phyloP scores from a whole-genome alignment of 2,329 filamentous ascomycete species.

The Sclerotinia glacialis region DNA sequence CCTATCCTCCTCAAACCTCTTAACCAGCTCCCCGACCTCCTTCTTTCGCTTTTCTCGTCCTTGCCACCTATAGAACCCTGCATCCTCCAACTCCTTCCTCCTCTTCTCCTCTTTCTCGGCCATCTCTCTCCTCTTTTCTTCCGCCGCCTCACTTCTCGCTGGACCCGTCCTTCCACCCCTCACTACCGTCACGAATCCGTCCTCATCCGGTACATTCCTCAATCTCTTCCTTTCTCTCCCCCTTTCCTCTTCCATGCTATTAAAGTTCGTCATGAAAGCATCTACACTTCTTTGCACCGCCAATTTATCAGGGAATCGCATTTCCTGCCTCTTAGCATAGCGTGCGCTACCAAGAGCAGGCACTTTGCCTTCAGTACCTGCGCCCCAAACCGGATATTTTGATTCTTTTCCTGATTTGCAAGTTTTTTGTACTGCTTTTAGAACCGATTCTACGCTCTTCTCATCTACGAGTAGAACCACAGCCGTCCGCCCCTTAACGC shows the following conservation, averaged over 20 bases:
- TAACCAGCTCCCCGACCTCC: slow-evolving; percentile 65
- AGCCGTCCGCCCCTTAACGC: slow-evolving; percentile 72
- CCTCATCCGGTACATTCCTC: slow-evolving; percentile 82
- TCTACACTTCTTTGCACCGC: slow-evolving; percentile 73
- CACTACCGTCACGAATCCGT: slow-evolving; percentile 91
- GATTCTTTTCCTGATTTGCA: slow-evolving; percentile 54
- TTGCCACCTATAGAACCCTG: slow-evolving; percentile 77
- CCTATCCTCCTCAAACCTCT: slow-evolving; percentile 73
- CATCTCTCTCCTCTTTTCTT: slow-evolving; percentile 57
- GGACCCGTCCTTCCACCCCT: slow-evolving; percentile 73
- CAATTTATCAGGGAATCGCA: slow-evolving; percentile 67
- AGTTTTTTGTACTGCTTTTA: slow-evolving; percentile 70
- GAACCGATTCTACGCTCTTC: slow-evolving; percentile 68
- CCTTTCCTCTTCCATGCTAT: slow-evolving; percentile 63
- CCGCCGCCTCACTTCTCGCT: slow-evolving; percentile 68
- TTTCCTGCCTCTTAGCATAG: slow-evolving; percentile 62
- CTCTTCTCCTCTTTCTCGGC: slow-evolving; percentile 63
- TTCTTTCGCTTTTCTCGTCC: slow-evolving; percentile 75
- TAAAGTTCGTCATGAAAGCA: slow-evolving; percentile 82
- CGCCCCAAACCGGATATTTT: slow-evolving; percentile 67
- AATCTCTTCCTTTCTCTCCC: slow-evolving; percentile 60
- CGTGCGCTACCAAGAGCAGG: slow-evolving; percentile 50
- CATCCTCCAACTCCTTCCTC: slow-evolving; percentile 60
- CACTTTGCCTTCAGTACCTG: slow-evolving; percentile 55
- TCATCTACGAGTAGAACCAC: slow-evolving; percentile 82